These are phyloP conservation scores for Wickerhamomyces subpelliculosus DNA, from an alignment of 805 yeast genomes.

Conservation along the genomic window DNA sequence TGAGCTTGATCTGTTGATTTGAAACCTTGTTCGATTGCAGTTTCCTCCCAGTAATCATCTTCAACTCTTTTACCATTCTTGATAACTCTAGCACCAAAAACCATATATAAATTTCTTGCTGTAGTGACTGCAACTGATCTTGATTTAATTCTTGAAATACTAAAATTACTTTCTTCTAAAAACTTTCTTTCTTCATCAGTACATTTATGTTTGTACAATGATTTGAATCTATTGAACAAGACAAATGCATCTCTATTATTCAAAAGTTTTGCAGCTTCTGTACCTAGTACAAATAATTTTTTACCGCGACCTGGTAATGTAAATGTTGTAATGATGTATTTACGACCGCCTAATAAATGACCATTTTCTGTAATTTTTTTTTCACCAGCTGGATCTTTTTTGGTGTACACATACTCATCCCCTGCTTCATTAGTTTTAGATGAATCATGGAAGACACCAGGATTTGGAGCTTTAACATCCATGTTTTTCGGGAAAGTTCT, in stretches of 20 bases:
- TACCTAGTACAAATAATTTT: conserved; percentile 32
- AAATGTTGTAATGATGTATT: conserved; percentile 33
- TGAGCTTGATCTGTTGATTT: conserved; percentile 39
- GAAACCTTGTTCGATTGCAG: conserved; percentile 35
- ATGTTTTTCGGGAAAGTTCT: conserved; percentile 8
- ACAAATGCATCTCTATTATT: conserved; percentile 45
- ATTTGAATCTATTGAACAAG: conserved; percentile 35
- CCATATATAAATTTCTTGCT: conserved; percentile 38
- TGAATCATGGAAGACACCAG: conserved; percentile 8
- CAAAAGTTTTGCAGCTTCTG: conserved; percentile 34
- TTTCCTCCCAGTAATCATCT: conserved; percentile 53
- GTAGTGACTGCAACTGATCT: conserved; percentile 21
- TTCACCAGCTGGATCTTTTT: conserved; percentile 38
- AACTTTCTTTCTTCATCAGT: conserved; percentile 31
- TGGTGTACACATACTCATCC: conserved; percentile 25
- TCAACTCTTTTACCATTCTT: conserved; percentile 38
- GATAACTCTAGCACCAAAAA: conserved; percentile 44
- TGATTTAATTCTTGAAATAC: conserved; percentile 13
- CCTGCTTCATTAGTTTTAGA: conserved; percentile 16
- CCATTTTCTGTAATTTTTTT: conserved; percentile 35
- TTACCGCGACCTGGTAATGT: conserved; percentile 31
- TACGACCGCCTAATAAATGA: conserved; percentile 29
- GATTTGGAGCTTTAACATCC: conserved; percentile 7
- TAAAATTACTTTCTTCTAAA: conserved; percentile 24
- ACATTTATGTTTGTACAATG: conserved; percentile 29